A percentile compares a stretch with the other conserved stretches of the same genome.
Evolutionary conservation across 2,329 filamentous ascomycete genomes (phyloP).

Genomic region (Alternaria alternata): DNA sequence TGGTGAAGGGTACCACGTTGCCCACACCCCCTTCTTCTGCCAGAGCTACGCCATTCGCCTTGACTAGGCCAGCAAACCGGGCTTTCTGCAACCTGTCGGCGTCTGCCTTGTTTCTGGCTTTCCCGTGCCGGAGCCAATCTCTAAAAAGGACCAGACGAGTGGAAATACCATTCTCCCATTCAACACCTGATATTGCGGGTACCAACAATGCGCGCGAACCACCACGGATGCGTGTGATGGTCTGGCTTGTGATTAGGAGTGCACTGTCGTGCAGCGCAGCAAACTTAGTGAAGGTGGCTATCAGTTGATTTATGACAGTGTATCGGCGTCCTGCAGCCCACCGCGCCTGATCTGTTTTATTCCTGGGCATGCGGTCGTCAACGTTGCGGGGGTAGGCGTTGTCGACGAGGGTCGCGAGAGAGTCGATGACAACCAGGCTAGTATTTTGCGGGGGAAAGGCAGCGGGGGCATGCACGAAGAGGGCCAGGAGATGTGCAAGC

Average conservation of each 20-base stretch:
- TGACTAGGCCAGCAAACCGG: conserved; percentile 56
- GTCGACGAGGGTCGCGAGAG: conserved; percentile 78
- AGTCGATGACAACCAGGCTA: conserved; percentile 78
- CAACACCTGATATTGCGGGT: conserved; percentile 75
- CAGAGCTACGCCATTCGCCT: conserved; percentile 52
- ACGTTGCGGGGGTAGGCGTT: conserved; percentile 73
- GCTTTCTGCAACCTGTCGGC: conserved; percentile 42
- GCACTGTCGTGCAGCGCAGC: conserved; percentile 77
- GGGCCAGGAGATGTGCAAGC: conserved; percentile 72
- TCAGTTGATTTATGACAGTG: conserved; percentile 72
- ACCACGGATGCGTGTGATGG: conserved; percentile 78
- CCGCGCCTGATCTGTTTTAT: conserved; percentile 54
- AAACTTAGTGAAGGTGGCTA: conserved; percentile 69
- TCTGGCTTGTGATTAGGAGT: conserved; percentile 79
- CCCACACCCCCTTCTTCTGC: conserved; percentile 55
- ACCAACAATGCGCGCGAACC: conserved; percentile 73
- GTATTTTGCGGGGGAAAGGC: conserved; percentile 69
- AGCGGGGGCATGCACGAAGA: conserved; percentile 73
- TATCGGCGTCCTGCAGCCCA: conserved; percentile 61
- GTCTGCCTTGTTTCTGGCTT: conserved; percentile 34
- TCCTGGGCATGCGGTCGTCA: conserved; percentile 55
- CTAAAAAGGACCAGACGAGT: conserved; percentile 80
- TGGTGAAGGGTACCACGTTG: conserved; percentile 60
- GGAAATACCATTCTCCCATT: conserved; percentile 82
- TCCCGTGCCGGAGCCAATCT: conserved; percentile 63